These are phyloP conservation scores for Maudiozyma bulderi DNA, from an alignment of 805 yeast genomes.

Conservation along the genomic window DNA sequence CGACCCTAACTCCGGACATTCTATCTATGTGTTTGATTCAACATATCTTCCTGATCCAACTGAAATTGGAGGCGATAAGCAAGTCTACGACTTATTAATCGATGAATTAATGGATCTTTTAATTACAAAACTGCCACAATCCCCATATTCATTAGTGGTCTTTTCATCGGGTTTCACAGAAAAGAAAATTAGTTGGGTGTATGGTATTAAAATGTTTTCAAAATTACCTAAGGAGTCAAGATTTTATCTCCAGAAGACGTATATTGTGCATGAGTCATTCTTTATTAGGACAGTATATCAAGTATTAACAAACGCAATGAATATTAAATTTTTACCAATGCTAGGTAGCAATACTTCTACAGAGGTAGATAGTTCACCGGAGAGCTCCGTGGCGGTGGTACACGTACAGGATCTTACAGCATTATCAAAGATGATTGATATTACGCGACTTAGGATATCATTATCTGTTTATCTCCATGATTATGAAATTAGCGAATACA, in stretches of 20 bases:
- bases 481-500: conserved; percentile 39
- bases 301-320: conserved; percentile 53
- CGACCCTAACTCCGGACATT: conserved; percentile 61
- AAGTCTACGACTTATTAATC: conserved; percentile 30
- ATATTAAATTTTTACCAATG: conserved; percentile 34
- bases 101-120: conserved; percentile 50
- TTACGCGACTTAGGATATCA: conserved; percentile 67
- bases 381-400: conserved; percentile 16
- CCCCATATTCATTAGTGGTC: conserved; percentile 58
- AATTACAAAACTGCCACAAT: conserved; percentile 47
- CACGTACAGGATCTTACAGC: conserved; percentile 44
- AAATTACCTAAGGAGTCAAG: conserved; percentile 48
- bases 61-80: conserved; percentile 29
- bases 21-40: conserved; percentile 76
- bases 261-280: conserved; percentile 88
- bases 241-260: conserved; percentile 49
- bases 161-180: conserved; percentile 73
- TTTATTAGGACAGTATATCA: conserved; percentile 70
- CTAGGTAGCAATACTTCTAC: conserved; percentile 8
- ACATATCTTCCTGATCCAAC: conserved; percentile 63
- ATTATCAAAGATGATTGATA: conserved; percentile 54
- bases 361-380: conserved; percentile 6
- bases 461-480: conserved; percentile 66
- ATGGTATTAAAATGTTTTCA: conserved; percentile 54
- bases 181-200: conserved; percentile 47